These are phyloP conservation scores for Helichrysum umbraculigerum DNA, from an alignment of 129 eudicot species.

Conservation along the genomic window DNA sequence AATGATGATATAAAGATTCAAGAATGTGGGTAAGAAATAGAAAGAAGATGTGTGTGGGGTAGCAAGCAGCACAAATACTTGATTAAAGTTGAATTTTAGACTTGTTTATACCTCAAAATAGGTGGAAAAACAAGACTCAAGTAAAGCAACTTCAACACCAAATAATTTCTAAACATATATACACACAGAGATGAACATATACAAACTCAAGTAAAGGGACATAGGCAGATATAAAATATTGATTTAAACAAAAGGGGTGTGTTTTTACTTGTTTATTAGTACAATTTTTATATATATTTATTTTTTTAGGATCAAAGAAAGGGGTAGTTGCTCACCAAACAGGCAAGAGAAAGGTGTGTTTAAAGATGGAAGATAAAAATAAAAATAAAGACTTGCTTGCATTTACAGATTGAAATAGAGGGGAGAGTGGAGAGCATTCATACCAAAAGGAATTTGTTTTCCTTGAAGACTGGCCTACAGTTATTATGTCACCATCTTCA, in stretches of 20 bases:
- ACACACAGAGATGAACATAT: constrained; percentile 28
- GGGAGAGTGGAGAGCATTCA: constrained; percentile 29
- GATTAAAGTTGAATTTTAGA: constrained; percentile 32
- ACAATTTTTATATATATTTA: not conserved
- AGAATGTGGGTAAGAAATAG: constrained; percentile 35
- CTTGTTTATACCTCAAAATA: constrained; percentile 23
- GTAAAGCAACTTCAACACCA: constrained; percentile 30
- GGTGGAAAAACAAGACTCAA: constrained; percentile 35
- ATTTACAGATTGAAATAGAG: constrained; percentile 34
- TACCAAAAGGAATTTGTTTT: constrained; percentile 27
- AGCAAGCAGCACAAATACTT: constrained; percentile 34
- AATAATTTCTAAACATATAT: constrained; percentile 18
- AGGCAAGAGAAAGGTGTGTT: constrained; percentile 19
- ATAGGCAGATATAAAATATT: constrained; percentile 23
- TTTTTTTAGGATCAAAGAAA: constrained; percentile 26
- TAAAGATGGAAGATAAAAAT: constrained; percentile 18
- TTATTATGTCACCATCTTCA: constrained; percentile 49
- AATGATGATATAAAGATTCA: constrained; percentile 50
- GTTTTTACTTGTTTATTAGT: constrained; percentile 18
- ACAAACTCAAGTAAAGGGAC: constrained; percentile 37
- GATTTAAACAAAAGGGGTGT: constrained; percentile 27
- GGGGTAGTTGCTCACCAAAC: constrained; percentile 39
- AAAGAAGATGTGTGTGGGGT: constrained; percentile 34
- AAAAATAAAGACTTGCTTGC: constrained; percentile 43
- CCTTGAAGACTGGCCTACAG: constrained; percentile 30